A percentile compares a stretch with the other conserved stretches of the same genome.
Conservation (phyloP, 2,329 filamentous ascomycete species). For the Xylaria sp. region DNA sequence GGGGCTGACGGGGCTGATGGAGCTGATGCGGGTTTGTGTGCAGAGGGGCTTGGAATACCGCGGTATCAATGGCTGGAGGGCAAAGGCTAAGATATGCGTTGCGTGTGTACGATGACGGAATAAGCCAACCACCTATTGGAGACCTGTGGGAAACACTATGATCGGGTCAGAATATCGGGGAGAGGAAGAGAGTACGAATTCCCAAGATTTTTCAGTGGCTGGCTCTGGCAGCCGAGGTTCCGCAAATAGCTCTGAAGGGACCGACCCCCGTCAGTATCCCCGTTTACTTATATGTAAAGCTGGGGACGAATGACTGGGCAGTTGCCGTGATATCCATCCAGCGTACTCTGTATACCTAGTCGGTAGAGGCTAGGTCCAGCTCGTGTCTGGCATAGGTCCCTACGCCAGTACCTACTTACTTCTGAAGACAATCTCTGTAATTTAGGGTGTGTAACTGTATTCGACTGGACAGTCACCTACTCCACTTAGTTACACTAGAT, state of each 20-base stretch:
- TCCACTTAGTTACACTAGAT: not conserved
- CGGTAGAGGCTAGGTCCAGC: too few species aligned
- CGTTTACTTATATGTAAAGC: too few species aligned
- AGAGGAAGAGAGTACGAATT: not conserved
- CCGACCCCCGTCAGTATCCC: too few species aligned
- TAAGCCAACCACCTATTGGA: not conserved
- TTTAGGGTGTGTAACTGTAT: too few species aligned
- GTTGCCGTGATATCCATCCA: too few species aligned
- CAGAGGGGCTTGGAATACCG: not conserved
- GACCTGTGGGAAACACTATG: conserved; percentile 1
- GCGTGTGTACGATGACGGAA: conserved; percentile 17
- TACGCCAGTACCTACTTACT: too few species aligned
- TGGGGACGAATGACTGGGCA: too few species aligned
- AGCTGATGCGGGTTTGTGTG: not conserved
- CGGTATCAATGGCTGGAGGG: not conserved
- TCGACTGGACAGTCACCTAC: not conserved
- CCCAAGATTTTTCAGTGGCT: not conserved
- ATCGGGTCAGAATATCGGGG: conserved; percentile 9
- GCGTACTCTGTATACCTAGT: too few species aligned
- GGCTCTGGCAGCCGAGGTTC: too few species aligned
- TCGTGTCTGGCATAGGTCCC: too few species aligned
- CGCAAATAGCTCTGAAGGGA: too few species aligned
- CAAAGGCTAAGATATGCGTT: not conserved
- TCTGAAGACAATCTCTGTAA: too few species aligned
- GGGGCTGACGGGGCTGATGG: not conserved